Evolutionary conservation across 192 early-diverging fungal genomes (phyloP).

Genomic region (Rhizoclosmatium globosum): DNA sequence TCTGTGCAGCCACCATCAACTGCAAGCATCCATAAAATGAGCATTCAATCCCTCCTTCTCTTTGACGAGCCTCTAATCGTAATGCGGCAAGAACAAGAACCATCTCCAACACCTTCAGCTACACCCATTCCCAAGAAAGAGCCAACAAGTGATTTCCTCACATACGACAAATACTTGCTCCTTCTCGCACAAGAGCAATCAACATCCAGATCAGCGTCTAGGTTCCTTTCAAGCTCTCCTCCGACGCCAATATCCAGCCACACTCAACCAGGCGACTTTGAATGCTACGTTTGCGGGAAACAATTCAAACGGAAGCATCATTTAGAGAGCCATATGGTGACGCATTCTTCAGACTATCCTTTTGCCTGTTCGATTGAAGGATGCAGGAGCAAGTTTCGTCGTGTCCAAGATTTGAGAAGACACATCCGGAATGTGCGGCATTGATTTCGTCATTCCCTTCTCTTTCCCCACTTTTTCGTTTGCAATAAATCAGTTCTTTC

Average conservation of each 20-base stretch:
- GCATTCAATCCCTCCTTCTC: no score
- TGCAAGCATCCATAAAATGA: no score
- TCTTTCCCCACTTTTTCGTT: not conserved
- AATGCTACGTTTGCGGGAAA: not conserved
- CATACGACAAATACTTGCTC: no score
- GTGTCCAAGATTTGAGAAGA: conserved; percentile 6
- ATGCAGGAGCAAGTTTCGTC: conserved; percentile 9
- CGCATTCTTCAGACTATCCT: not conserved
- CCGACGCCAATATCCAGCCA: not conserved
- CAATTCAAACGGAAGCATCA: conserved; percentile 4
- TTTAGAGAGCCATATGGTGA: not conserved
- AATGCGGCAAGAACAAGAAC: no score
- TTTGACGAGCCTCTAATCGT: no score
- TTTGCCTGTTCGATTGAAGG: not conserved
- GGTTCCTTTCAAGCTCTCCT: no score
- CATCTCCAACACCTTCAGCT: no score
- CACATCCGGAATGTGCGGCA: not conserved
- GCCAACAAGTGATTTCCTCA: no score
- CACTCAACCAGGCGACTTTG: not conserved
- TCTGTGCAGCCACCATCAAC: no score
- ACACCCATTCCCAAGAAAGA: no score
- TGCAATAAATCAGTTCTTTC: not conserved
- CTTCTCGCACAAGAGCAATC: no score
- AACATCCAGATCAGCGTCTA: no score
- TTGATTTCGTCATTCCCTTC: not conserved